Evolutionary conservation across 345 rosid species (phyloP).

Genomic region (Acer campestre): DNA sequence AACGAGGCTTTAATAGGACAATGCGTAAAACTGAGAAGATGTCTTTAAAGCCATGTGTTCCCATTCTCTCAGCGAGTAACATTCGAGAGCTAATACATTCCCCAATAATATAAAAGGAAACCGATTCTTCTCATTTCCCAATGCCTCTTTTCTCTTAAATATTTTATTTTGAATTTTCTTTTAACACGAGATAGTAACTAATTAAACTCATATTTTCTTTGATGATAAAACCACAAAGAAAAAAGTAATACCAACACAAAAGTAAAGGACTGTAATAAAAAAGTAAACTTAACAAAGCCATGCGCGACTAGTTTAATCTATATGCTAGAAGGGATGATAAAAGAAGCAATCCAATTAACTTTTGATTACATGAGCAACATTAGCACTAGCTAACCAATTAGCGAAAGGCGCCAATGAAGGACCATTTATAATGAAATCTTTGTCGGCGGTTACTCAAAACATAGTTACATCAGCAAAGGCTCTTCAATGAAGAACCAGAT

Average conservation of each 20-base stretch:
- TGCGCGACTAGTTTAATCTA: background rate
- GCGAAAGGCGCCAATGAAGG: too few species aligned
- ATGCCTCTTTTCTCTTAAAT: background rate
- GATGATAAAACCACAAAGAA: background rate
- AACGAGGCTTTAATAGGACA: conserved; percentile 14
- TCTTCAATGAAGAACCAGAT: too few species aligned
- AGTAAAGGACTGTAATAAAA: background rate
- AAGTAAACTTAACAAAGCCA: background rate
- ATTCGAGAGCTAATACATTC: conserved; percentile 4
- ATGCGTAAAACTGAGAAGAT: conserved; percentile 6
- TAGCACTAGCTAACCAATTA: too few species aligned
- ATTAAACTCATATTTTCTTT: background rate
- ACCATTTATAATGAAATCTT: too few species aligned
- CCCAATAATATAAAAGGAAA: conserved; percentile 5
- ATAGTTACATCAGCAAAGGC: too few species aligned
- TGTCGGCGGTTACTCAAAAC: too few species aligned
- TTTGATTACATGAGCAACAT: too few species aligned
- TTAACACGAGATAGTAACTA: background rate
- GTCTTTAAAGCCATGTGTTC: conserved; percentile 21
- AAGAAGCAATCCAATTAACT: background rate
- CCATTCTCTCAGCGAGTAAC: conserved; percentile 14
- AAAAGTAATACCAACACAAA: background rate
- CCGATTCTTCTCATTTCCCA: background rate
- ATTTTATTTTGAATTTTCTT: background rate
- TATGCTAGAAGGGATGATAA: background rate